A percentile compares a stretch with the other conserved stretches of the same genome.
Conservation (phyloP, 2,329 filamentous ascomycete genomes). For the Aspergillus alliaceus region DNA sequence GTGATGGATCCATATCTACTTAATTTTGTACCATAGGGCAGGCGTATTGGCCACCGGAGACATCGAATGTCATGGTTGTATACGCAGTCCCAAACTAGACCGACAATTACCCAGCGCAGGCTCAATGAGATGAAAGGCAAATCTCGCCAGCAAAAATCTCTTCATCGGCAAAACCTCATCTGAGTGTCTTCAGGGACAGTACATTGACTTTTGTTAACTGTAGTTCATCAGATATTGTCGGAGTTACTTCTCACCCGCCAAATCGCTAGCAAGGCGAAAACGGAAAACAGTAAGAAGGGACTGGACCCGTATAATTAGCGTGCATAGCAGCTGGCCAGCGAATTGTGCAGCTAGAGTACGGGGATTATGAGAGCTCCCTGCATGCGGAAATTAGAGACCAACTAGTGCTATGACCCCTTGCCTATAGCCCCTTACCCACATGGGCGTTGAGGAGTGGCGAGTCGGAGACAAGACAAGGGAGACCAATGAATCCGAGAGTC, state of each 20-base stretch:
- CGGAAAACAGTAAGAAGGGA: neutral
- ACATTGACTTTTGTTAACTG: neutral
- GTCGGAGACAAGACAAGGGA: neutral
- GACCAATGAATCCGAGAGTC: neutral
- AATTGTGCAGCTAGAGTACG: neutral
- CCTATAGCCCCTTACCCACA: constrained; percentile 7
- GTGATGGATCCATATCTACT: no score
- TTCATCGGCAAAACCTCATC: neutral
- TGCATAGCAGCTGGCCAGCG: neutral
- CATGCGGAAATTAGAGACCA: constrained; percentile 14
- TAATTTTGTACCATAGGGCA: no score
- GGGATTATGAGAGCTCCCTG: neutral
- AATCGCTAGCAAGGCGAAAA: neutral
- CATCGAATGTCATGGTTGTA: no score
- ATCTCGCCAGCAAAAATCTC: no score
- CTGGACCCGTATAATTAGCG: neutral
- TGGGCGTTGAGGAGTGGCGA: constrained; percentile 1
- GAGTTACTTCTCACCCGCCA: neutral
- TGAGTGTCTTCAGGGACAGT: neutral
- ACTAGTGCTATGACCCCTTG: constrained; percentile 11
- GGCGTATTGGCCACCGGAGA: no score
- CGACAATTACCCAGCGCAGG: no score
- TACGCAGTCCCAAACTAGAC: no score
- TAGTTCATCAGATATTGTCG: neutral
- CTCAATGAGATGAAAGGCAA: neutral